These are phyloP conservation scores for Thermochaetoides dissita DNA, from an alignment of 2,329 filamentous ascomycete genomes.

Conservation along the genomic window DNA sequence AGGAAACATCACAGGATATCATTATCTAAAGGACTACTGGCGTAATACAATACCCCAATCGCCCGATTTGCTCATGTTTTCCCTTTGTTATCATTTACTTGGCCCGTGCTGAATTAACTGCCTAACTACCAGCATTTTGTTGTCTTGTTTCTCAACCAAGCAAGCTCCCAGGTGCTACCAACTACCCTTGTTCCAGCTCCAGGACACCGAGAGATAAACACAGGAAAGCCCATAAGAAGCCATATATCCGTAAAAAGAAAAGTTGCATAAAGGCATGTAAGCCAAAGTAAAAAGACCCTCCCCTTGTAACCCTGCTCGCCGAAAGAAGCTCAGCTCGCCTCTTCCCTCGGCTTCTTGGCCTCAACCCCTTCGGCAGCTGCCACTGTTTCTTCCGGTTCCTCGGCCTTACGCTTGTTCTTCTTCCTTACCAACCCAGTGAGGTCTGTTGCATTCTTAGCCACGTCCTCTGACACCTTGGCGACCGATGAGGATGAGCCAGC, in stretches of 20 bases:
- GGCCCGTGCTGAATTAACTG: too few species aligned
- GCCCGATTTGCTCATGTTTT: too few species aligned
- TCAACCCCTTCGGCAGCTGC: conserved; percentile 17
- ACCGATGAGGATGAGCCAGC: conserved; percentile 46
- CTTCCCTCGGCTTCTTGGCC: conserved; percentile 24
- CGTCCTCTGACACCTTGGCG: conserved; percentile 52
- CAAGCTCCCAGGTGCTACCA: too few species aligned
- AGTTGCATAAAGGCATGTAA: too few species aligned
- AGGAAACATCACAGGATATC: too few species aligned
- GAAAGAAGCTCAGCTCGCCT: background rate
- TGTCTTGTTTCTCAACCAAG: too few species aligned
- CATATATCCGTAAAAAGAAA: too few species aligned
- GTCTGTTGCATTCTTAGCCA: conserved; percentile 60
- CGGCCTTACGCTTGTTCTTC: conserved; percentile 30
- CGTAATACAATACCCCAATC: too few species aligned
- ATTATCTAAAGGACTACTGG: too few species aligned
- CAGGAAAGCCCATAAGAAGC: background rate
- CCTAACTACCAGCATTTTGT: too few species aligned
- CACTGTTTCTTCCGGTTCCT: conserved; percentile 17
- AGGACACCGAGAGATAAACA: background rate
- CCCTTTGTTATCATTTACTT: too few species aligned
- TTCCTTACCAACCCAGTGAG: conserved; percentile 62
- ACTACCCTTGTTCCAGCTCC: too few species aligned
- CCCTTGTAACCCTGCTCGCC: background rate
- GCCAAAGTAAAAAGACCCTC: background rate